These are phyloP conservation scores for Boletus rufocinnamomeus DNA, from an alignment of 768 basidiomycete species.

Conservation along the genomic window DNA sequence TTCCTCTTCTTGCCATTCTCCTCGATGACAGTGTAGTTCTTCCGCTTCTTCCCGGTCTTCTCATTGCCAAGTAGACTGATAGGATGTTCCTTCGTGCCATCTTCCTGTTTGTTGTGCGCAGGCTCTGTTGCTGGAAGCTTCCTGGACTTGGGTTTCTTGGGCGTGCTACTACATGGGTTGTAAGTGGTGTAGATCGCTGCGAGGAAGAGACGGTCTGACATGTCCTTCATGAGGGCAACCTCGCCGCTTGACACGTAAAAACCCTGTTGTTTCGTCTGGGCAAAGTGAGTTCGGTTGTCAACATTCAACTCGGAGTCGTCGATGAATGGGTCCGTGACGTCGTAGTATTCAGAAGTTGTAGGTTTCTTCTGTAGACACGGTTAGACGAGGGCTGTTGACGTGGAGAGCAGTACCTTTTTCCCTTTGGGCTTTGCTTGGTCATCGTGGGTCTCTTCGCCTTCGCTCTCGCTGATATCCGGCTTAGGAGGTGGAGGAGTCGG, in stretches of 20 bases:
- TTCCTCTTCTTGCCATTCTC: slow-evolving; percentile 73
- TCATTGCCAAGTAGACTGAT: slow-evolving; percentile 46
- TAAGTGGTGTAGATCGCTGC: slow-evolving; percentile 11
- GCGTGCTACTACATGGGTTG: slow-evolving; percentile 43
- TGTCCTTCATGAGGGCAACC: slow-evolving; percentile 83
- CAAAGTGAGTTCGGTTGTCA: slow-evolving; percentile 89
- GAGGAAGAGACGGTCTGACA: slow-evolving; percentile 34
- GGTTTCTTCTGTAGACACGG: slow-evolving; percentile 46
- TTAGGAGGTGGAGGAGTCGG: slow-evolving; percentile 54
- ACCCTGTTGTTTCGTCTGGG: slow-evolving; percentile 88
- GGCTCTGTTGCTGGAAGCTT: slow-evolving; percentile 38
- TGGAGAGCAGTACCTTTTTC: slow-evolving; percentile 38
- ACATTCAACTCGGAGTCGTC: slow-evolving; percentile 93
- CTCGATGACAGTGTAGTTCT: slow-evolving; percentile 51
- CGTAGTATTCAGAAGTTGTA: slow-evolving; percentile 77
- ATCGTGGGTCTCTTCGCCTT: slow-evolving; percentile 47
- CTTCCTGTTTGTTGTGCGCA: slow-evolving; percentile 31
- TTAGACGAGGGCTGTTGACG: slow-evolving; percentile 14
- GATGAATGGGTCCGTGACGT: slow-evolving; percentile 90
- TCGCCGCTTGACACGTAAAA: slow-evolving; percentile 92
- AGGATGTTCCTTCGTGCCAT: slow-evolving; percentile 54
- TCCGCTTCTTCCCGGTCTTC: slow-evolving; percentile 51
- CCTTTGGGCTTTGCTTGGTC: slow-evolving; percentile 36
- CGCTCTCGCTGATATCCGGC: slow-evolving; percentile 57
- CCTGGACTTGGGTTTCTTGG: slow-evolving; percentile 74